phyloP scores from a whole-genome alignment of 768 basidiomycete species.

The Obba rivulosa region DNA sequence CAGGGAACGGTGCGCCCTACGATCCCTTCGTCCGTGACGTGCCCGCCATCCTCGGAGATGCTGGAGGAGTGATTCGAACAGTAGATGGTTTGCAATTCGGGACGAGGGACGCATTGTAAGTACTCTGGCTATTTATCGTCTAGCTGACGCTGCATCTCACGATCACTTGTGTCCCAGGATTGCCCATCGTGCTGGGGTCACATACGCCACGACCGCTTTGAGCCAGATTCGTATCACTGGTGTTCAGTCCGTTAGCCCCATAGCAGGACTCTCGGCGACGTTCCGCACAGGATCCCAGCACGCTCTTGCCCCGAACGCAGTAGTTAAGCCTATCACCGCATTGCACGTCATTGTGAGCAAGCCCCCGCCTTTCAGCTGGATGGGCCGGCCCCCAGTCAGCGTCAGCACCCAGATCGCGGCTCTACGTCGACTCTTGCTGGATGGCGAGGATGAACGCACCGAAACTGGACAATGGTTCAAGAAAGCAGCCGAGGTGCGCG shows the following conservation, averaged over 20 bases:
- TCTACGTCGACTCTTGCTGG: conserved; percentile 45
- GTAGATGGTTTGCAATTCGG: conserved; percentile 67
- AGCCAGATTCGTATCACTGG: conserved; percentile 16
- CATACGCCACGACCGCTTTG: conserved; percentile 38
- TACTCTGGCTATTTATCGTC: no score
- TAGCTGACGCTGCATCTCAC: neutral
- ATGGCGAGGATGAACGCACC: conserved; percentile 27
- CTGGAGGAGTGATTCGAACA: conserved; percentile 47
- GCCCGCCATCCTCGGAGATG: conserved; percentile 49
- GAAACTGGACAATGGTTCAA: conserved; percentile 30
- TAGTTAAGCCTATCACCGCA: conserved; percentile 39
- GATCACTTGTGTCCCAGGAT: conserved; percentile 33
- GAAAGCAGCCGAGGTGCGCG: conserved; percentile 27
- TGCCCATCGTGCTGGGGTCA: conserved; percentile 54
- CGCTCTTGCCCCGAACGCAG: conserved; percentile 35
- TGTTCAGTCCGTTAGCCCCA: conserved; percentile 8
- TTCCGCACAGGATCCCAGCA: conserved; percentile 36
- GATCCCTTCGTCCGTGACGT: conserved; percentile 46
- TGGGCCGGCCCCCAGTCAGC: conserved; percentile 23
- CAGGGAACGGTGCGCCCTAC: conserved; percentile 58
- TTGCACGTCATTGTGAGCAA: conserved; percentile 36
- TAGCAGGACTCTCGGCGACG: conserved; percentile 36
- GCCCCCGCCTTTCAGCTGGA: conserved; percentile 19
- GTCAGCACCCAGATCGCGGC: conserved; percentile 59
- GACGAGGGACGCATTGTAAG: conserved; percentile 67